Evolutionary conservation across 371 early-diverging fungal species (phyloP).

Genomic region (Apophysomyces sp.): DNA sequence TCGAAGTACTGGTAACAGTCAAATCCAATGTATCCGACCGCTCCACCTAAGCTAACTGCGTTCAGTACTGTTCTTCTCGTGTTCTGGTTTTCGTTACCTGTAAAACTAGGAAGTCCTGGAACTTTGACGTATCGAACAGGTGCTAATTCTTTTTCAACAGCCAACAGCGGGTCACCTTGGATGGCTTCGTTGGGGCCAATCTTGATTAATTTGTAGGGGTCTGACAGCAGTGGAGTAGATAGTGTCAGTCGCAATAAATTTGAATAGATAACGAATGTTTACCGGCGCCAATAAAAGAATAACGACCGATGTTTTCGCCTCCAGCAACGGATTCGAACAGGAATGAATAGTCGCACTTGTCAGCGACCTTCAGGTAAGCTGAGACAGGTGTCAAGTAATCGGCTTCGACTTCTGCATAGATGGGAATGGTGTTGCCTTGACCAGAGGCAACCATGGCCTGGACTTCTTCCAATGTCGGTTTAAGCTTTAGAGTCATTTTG

Average conservation of each 20-base stretch:
- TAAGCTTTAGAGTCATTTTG: constrained; percentile 42
- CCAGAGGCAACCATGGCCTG: constrained; percentile 52
- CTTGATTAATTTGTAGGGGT: constrained; percentile 83
- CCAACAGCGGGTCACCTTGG: constrained; percentile 86
- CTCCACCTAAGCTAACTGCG: constrained; percentile 68
- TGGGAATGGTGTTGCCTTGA: constrained; percentile 86
- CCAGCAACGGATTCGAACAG: constrained; percentile 94
- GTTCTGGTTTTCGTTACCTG: constrained; percentile 49
- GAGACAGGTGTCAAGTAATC: constrained; percentile 96
- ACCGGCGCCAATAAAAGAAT: constrained; percentile 93
- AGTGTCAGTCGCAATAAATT: too few relatives aligned
- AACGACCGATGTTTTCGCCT: constrained; percentile 93
- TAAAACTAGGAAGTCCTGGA: constrained; percentile 85
- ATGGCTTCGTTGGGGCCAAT: constrained; percentile 70
- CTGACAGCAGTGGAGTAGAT: constrained; percentile 34
- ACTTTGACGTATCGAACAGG: constrained; percentile 75
- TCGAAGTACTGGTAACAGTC: constrained; percentile 97
- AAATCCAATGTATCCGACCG: constrained; percentile 95
- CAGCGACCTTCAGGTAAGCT: constrained; percentile 88
- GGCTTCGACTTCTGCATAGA: constrained; percentile 82
- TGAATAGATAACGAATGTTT: too few relatives aligned
- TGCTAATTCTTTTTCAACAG: constrained; percentile 81
- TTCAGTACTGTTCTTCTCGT: neutral
- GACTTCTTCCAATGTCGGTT: constrained; percentile 75
- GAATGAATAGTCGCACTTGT: constrained; percentile 82